phyloP scores from a whole-genome alignment of 305 asterid genomes.

The Fraxinus angustifolia region DNA sequence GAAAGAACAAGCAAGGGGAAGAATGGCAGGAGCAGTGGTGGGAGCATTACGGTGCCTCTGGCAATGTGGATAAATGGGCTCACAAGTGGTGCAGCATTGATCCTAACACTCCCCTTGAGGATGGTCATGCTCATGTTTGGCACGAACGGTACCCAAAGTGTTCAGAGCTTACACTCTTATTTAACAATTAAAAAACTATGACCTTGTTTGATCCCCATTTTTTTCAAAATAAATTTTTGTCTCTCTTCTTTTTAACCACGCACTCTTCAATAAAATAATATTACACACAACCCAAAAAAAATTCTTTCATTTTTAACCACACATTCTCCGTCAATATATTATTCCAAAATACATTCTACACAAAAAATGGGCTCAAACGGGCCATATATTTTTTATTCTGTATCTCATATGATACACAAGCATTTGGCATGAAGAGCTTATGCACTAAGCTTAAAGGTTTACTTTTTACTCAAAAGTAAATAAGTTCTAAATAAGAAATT shows the following conservation, averaged over 20 bases:
- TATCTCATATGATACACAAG: not conserved
- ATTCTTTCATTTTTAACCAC: too few relatives aligned
- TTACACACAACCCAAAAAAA: too few relatives aligned
- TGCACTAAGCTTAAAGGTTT: not conserved
- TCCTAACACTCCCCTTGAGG: conserved; percentile 71
- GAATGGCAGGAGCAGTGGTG: conserved; percentile 99
- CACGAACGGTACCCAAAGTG: conserved; percentile 66
- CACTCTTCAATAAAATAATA: too few relatives aligned
- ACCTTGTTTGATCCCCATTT: too few relatives aligned
- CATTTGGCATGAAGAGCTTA: not conserved
- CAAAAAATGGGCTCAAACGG: too few relatives aligned
- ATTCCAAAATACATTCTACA: too few relatives aligned
- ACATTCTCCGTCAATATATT: too few relatives aligned
- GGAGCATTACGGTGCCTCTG: conserved; percentile 81
- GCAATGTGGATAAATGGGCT: conserved; percentile 87
- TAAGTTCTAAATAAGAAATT: not conserved
- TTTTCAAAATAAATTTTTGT: too few relatives aligned
- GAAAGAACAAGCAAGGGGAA: conserved; percentile 69
- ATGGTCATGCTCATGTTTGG: conserved; percentile 96
- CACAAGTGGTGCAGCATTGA: conserved; percentile 93
- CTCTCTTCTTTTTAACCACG: too few relatives aligned
- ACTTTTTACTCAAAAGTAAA: not conserved
- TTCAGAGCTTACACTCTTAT: not conserved
- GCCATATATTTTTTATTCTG: not conserved
- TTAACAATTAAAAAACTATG: not conserved